These are phyloP conservation scores for Neocallimastix lanati DNA, from an alignment of 192 early-diverging fungal species.

Conservation along the genomic window DNA sequence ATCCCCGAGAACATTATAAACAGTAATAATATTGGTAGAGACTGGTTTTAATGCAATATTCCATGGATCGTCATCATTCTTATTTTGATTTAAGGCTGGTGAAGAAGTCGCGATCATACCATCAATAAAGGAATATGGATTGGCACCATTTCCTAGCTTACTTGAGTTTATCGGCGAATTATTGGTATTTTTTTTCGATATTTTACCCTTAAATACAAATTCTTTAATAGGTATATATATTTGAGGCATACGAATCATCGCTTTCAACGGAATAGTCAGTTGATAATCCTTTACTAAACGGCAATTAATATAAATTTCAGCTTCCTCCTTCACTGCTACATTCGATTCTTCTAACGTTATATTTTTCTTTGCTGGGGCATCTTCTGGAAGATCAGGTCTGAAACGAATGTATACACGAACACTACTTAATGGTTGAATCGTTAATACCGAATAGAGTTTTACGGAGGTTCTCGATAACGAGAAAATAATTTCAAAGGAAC, in stretches of 20 bases:
- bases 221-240: conserved; percentile 11
- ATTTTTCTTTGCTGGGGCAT: not conserved
- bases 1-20: no score
- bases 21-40: conserved; percentile 13
- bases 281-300: conserved; percentile 66
- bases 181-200: no score
- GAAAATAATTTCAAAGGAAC: conserved; percentile 51
- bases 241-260: no score
- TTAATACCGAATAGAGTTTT: no score
- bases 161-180: not conserved
- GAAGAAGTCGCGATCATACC: not conserved
- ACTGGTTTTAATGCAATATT: conserved; percentile 23
- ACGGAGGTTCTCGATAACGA: no score
- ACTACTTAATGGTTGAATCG: no score
- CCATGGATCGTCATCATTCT: conserved; percentile 23
- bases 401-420: conserved; percentile 51
- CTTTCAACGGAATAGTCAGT: conserved; percentile 39
- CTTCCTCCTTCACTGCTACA: conserved; percentile 33
- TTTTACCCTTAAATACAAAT: conserved; percentile 13
- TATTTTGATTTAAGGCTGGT: not conserved
- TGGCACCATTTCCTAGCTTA: not conserved
- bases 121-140: not conserved
- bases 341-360: conserved; percentile 22
- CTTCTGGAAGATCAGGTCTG: conserved; percentile 11
- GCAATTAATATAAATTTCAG: no score